phyloP scores from a whole-genome alignment of 352 stramenopile species.

The Pythium angustatum region DNA sequence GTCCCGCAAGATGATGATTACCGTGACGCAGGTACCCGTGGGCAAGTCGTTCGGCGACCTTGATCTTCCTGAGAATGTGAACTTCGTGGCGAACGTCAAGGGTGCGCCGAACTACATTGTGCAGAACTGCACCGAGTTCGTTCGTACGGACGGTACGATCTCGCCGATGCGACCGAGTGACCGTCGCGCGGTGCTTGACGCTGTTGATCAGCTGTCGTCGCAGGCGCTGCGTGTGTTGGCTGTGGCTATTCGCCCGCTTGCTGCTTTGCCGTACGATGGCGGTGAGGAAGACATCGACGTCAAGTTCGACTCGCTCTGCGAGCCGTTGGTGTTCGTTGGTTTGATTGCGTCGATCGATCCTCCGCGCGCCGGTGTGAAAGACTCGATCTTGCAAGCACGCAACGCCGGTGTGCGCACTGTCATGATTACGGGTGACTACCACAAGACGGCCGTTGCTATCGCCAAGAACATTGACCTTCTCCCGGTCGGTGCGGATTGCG shows the following conservation, averaged over 20 bases:
- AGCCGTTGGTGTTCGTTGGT: constrained; percentile 91
- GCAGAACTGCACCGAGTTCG: constrained; percentile 61
- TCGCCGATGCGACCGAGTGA: constrained; percentile 40
- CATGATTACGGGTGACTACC: constrained; percentile 96
- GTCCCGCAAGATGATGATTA: constrained; percentile 95
- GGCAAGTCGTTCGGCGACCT: constrained; percentile 27
- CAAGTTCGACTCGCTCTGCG: constrained; percentile 62
- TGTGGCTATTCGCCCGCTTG: constrained; percentile 80
- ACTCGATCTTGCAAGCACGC: constrained; percentile 52
- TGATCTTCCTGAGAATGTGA: constrained; percentile 32
- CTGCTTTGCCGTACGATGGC: constrained; percentile 37
- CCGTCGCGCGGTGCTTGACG: constrained; percentile 54
- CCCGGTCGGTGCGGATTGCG: constrained; percentile 52
- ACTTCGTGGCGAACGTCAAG: constrained; percentile 61
- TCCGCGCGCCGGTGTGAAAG: constrained; percentile 57
- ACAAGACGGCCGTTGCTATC: constrained; percentile 95
- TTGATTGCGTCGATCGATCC: constrained; percentile 92
- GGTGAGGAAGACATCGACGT: constrained; percentile 65
- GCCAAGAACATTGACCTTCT: constrained; percentile 93
- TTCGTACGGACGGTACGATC: constrained; percentile 40
- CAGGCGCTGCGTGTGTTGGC: constrained; percentile 88
- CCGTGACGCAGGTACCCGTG: constrained; percentile 52
- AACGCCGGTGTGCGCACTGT: constrained; percentile 66
- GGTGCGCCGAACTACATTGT: constrained; percentile 75
- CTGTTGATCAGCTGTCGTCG: constrained; percentile 68